These are phyloP conservation scores for Penicillium goetzii DNA, from an alignment of 495 filamentous ascomycete genomes.

Conservation along the genomic window DNA sequence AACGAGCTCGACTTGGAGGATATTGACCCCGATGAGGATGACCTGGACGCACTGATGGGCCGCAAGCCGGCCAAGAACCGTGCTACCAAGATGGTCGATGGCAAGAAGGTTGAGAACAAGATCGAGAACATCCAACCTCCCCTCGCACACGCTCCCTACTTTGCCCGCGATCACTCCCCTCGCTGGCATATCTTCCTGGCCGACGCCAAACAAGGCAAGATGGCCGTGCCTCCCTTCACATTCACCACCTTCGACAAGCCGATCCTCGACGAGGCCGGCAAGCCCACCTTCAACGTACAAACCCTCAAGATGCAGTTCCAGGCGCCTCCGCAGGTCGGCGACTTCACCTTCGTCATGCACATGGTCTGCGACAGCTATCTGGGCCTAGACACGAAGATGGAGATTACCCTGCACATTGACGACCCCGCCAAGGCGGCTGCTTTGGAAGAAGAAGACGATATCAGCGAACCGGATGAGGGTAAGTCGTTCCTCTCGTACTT, in stretches of 20 bases:
- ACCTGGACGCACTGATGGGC: slow-evolving; percentile 83
- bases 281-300: slow-evolving; percentile 88
- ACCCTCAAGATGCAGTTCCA: slow-evolving; percentile 98
- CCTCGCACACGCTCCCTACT: slow-evolving; percentile 85
- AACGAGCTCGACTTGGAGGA: slow-evolving; percentile 83
- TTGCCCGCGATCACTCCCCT: slow-evolving; percentile 84
- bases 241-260: slow-evolving; percentile 90
- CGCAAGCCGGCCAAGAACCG: slow-evolving; percentile 67
- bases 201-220: slow-evolving; percentile 89
- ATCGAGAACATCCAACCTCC: slow-evolving; percentile 73
- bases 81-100: slow-evolving; percentile 59
- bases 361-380: slow-evolving; percentile 92
- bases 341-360: slow-evolving; percentile 91
- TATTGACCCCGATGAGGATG: slow-evolving; percentile 89
- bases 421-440: slow-evolving; percentile 82
- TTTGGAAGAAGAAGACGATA: slow-evolving; percentile 81
- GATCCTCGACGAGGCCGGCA: slow-evolving; percentile 70
- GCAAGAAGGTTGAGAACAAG: slow-evolving; percentile 51
- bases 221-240: slow-evolving; percentile 92
- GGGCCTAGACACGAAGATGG: slow-evolving; percentile 86
- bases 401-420: slow-evolving; percentile 87
- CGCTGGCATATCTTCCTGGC: slow-evolving; percentile 92
- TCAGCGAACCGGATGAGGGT: slow-evolving; percentile 98
- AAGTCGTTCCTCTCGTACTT: slow-evolving; percentile 38
- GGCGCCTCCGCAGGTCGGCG: slow-evolving; percentile 87